These are phyloP conservation scores for Kwoniella heveanensis DNA, from an alignment of 768 basidiomycete genomes.

Conservation along the genomic window DNA sequence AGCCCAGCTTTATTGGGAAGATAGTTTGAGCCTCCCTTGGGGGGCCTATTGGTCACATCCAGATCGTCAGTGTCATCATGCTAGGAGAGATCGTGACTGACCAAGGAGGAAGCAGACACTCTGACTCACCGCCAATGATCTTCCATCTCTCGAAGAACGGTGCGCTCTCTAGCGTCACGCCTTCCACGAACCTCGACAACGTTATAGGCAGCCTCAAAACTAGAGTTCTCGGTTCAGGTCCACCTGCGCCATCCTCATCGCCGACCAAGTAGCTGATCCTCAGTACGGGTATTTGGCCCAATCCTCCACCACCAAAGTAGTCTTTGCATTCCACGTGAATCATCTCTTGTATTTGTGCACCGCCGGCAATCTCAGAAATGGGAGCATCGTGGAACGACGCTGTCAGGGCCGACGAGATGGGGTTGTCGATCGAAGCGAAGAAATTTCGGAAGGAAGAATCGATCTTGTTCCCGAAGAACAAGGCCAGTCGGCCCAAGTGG, in stretches of 20 bases:
- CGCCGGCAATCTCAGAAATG: constrained; percentile 73
- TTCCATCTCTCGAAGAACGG: constrained; percentile 99
- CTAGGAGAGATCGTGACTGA: not conserved
- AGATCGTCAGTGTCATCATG: no score
- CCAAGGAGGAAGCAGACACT: no score
- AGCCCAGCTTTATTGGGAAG: constrained; percentile 74
- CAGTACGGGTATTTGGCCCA: constrained; percentile 66
- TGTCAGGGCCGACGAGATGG: constrained; percentile 73
- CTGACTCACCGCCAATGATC: constrained; percentile 71
- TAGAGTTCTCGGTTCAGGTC: constrained; percentile 61
- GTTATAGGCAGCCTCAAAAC: constrained; percentile 82
- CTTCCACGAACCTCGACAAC: constrained; percentile 88
- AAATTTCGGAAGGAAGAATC: constrained; percentile 85
- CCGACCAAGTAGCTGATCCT: constrained; percentile 89
- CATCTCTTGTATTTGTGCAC: constrained; percentile 88
- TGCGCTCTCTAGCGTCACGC: constrained; percentile 74
- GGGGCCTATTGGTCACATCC: constrained; percentile 59
- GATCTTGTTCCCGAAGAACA: constrained; percentile 96
- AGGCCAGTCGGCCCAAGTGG: constrained; percentile 85
- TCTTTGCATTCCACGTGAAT: constrained; percentile 94
- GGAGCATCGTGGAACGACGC: constrained; percentile 90
- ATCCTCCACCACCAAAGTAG: constrained; percentile 60
- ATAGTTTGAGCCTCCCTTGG: constrained; percentile 88
- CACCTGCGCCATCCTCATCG: no score
- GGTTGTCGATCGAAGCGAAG: constrained; percentile 73